Base-by-base conservation (phyloP, 495 filamentous ascomycete species). In the Thermochaetoides thermophila region DNA sequence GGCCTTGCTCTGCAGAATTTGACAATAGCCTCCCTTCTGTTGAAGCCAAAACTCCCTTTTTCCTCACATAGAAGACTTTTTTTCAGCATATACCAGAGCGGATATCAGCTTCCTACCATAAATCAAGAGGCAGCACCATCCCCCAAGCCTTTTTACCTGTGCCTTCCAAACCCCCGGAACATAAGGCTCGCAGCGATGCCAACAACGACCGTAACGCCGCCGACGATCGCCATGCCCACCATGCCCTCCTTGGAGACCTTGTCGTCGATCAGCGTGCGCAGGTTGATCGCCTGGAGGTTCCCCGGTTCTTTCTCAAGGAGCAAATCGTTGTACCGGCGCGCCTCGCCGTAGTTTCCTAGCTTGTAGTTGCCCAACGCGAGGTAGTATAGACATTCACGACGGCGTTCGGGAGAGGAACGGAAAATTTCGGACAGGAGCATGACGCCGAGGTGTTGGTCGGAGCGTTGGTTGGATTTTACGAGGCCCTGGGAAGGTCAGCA, bases 341-440 rank as follows among this genome's bases (percentile, higher is more conserved):
- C 86, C 53, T 97, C 87, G 17, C 75, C 84, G 51, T 92, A 97
- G 64, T 94, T 96, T 24, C 89, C 91, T 7, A 97, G 74, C 62
- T 93, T 92, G 74, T 84, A 97, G 62, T 97, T 91, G 32, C 89
- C 89, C 15, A 97, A 69, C 9, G 83, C 89, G 9, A 97, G 71
- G 57, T 97, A 97, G 64, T 94, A 97, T 18, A 96, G 79, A 52
- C 89, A 97, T 69, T 97, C 89, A 35, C 89, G 76, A 37, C 91
- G 78, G 37, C 89, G 80, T 47, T 96, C 89, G 28, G 79, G 81
- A 12, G 83, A 78, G 26, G 71, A 78, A 38, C 87, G 82, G 68
- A 95, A 96, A 62, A 97, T 96, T 40, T 97, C 91, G 37, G 87
- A 89, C 27, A 97, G 74, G 9, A 96, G 70, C 35, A 80, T 81